These are phyloP conservation scores for Fusarium nygamai DNA, from an alignment of 2,329 filamentous ascomycete genomes.

Conservation along the genomic window DNA sequence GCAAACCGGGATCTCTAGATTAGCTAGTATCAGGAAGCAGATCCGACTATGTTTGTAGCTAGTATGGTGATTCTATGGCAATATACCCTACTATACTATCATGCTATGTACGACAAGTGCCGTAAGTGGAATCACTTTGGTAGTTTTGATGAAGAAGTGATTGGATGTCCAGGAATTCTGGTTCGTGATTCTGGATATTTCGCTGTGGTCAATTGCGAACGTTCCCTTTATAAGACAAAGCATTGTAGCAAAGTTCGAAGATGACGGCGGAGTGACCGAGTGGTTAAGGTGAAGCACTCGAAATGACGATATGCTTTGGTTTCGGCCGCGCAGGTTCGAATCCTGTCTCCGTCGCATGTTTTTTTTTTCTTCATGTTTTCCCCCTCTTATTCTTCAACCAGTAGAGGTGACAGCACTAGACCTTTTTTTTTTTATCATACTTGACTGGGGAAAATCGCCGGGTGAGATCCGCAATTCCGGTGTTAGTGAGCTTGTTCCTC, in stretches of 20 bases:
- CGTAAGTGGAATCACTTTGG: background rate
- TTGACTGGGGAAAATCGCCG: background rate
- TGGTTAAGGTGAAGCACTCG: constrained; percentile 2
- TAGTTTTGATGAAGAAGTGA: background rate
- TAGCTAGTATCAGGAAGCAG: fast-evolving
- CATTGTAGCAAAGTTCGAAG: fast-evolving
- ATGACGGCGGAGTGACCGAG: constrained; percentile 1
- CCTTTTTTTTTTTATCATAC: background rate
- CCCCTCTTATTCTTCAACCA: fast-evolving
- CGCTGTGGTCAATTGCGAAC: fast-evolving
- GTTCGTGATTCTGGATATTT: background rate
- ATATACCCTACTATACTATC: fast-evolving
- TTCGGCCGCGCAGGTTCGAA: constrained; percentile 1
- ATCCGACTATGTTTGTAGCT: background rate
- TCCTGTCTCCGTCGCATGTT: background rate
- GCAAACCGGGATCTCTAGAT: background rate
- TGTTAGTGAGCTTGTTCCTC: background rate
- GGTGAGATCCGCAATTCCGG: no score
- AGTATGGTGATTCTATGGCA: fast-evolving
- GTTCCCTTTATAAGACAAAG: fast-evolving
- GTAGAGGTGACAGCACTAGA: background rate
- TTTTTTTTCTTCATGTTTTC: background rate
- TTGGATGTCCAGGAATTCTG: background rate
- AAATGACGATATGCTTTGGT: background rate
- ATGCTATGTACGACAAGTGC: background rate